Evolutionary conservation across 768 basidiomycete genomes (phyloP), one percentile per base, ranked within the genome.

Genomic region (Boletus insuetus): DNA sequence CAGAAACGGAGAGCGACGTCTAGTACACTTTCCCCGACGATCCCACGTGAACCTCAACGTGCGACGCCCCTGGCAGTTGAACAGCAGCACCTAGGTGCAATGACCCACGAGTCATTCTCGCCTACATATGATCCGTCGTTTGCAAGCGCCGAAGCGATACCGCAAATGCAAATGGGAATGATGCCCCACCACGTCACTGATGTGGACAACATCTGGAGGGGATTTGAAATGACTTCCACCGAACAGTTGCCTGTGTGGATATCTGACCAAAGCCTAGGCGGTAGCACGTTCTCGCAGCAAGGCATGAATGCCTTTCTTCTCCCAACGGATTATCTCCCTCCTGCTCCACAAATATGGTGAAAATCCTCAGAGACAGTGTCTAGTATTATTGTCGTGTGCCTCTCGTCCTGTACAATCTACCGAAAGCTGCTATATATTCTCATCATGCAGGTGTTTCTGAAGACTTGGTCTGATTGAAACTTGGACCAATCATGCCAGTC

Each of bases 241-340:
- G 88, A 90, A 64, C 88, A 90, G 61, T 75, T 91, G 11, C 90
- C 91, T 19, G 84, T 92, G 26, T 93, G 90, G 90, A 83, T 92
- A 43, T 89, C 89, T 35, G 91, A 93, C 68, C 87, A 89, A 69
- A 89, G 80, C 60, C 72, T 92, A 2, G 91, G 90, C 43, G 90
- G 88, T 46, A 81, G 75, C 62, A 81, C 84, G 9, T 88, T 91
- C 71, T 79, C 84, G 32, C 88, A 90, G 68, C 82, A 88, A 63
- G 91, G 91, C 58, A 89, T 93, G 75, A 88, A 93, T 64, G 89
- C 91, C 5, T 92, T 92, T 73, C 75, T 93, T 45, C 77, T 93
- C 37, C 91, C 91, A 16, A 71, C 76, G 31, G 86, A 91, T 65
- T 91, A 86, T 62, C 77, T 90, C 48, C 85, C 87, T 2, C 75